Evolutionary conservation across 1,284 basidiomycete genomes (phyloP).

Genomic region (Trametes versicolor): DNA sequence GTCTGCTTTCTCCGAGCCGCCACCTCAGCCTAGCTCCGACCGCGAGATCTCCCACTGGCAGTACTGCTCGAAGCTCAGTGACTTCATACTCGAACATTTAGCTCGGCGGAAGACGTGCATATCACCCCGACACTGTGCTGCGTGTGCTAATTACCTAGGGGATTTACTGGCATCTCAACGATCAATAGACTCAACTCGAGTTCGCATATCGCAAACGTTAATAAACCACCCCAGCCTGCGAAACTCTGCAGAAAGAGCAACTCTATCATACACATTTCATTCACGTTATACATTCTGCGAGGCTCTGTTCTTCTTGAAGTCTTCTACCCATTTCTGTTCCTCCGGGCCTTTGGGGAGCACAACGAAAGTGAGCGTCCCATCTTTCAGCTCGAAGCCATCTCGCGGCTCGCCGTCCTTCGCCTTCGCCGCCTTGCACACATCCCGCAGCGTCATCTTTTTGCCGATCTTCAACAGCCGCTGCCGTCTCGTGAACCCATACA

Average conservation of each 20-base stretch:
- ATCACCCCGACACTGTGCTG: too few relatives aligned
- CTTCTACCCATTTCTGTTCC: slow-evolving; percentile 90
- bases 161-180: too few relatives aligned
- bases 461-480: slow-evolving; percentile 90
- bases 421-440: slow-evolving; percentile 75
- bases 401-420: slow-evolving; percentile 65
- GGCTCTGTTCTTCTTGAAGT: slow-evolving; percentile 76
- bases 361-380: slow-evolving; percentile 88
- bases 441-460: slow-evolving; percentile 84
- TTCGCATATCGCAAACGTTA: too few relatives aligned
- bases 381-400: slow-evolving; percentile 89
- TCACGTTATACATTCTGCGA: slow-evolving; percentile 6
- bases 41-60: too few relatives aligned
- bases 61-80: too few relatives aligned
- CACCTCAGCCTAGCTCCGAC: too few relatives aligned
- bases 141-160: too few relatives aligned
- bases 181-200: too few relatives aligned
- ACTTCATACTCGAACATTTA: too few relatives aligned
- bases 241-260: too few relatives aligned
- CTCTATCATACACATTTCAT: neutral
- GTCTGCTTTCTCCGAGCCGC: neutral
- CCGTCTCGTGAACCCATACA: slow-evolving; percentile 86
- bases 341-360: slow-evolving; percentile 86
- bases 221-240: too few relatives aligned
- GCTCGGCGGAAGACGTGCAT: too few relatives aligned